Evolutionary conservation across 331 rosid genomes (phyloP).

Genomic region (Spiraea crenata): DNA sequence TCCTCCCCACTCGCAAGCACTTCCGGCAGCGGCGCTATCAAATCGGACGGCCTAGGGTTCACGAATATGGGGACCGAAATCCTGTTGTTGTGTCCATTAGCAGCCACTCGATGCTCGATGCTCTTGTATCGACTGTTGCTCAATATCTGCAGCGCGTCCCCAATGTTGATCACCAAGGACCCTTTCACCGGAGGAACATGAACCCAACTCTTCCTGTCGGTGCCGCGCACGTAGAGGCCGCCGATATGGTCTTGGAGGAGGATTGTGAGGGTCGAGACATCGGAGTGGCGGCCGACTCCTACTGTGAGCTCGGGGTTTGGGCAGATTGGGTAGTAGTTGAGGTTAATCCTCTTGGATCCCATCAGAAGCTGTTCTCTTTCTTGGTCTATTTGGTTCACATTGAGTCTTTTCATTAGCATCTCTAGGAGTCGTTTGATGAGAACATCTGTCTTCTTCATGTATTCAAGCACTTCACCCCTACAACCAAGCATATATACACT

Average conservation of each 20-base stretch:
- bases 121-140: conserved; percentile 61
- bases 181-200: conserved; percentile 46
- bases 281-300: conserved; percentile 57
- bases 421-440: conserved; percentile 30
- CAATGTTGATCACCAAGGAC: conserved; percentile 52
- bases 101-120: conserved; percentile 47
- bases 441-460: conserved; percentile 31
- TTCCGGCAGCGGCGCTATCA: conserved; percentile 45
- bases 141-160: conserved; percentile 55
- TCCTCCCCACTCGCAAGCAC: conserved; percentile 34
- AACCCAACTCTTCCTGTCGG: conserved; percentile 26
- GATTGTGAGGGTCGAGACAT: conserved; percentile 49
- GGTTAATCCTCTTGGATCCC: conserved; percentile 49
- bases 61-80: conserved; percentile 53
- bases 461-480: conserved; percentile 47
- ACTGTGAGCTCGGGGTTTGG: conserved; percentile 43
- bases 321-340: conserved; percentile 48
- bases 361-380: conserved; percentile 28
- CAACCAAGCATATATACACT: not conserved
- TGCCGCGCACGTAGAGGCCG: conserved; percentile 39
- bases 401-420: conserved; percentile 37
- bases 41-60: conserved; percentile 38
- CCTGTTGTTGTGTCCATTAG: conserved; percentile 44
- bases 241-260: conserved; percentile 60
- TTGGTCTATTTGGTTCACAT: conserved; percentile 34